Percentiles rank a stretch among this genome's conserved stretches.
These are phyloP conservation scores for Scopulariopsis brevicaulis DNA, from an alignment of 2,329 filamentous ascomycete species.

Conservation along the genomic window DNA sequence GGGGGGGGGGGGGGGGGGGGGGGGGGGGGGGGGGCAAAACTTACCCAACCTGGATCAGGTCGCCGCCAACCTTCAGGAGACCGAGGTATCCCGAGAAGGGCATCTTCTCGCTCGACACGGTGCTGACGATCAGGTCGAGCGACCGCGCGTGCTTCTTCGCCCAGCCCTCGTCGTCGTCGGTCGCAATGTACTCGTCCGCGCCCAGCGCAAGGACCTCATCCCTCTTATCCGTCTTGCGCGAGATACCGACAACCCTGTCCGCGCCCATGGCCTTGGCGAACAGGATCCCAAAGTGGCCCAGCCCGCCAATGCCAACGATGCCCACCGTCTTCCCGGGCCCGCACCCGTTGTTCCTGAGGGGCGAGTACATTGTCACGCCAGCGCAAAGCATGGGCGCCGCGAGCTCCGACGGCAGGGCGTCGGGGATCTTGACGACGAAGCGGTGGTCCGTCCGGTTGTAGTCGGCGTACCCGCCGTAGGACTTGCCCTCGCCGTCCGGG, in stretches of 20 bases:
- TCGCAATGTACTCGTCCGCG: conserved; percentile 35
- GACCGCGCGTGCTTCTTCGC: conserved; percentile 33
- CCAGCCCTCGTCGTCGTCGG: conserved; percentile 41
- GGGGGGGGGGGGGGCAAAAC: no score
- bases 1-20: no score
- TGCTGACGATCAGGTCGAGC: conserved; percentile 49
- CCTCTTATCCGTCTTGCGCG: conserved; percentile 37
- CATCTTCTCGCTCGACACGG: conserved; percentile 40
- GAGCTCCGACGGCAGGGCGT: conserved; percentile 23
- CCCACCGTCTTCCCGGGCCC: conserved; percentile 58
- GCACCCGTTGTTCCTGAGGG: conserved; percentile 48
- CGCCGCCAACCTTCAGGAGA: conserved; percentile 46
- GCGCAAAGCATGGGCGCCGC: conserved; percentile 59
- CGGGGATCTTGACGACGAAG: conserved; percentile 41
- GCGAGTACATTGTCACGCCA: conserved; percentile 56
- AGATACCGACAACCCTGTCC: conserved; percentile 50
- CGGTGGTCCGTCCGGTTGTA: conserved; percentile 21
- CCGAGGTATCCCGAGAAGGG: conserved; percentile 49
- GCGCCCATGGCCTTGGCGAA: conserved; percentile 57
- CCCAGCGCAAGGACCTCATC: conserved; percentile 45
- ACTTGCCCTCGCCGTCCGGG: conserved; percentile 26
- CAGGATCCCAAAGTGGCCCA: conserved; percentile 58
- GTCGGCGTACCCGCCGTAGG: conserved; percentile 35
- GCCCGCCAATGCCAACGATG: conserved; percentile 55
- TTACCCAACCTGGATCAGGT: conserved; percentile 51